phyloP scores from a whole-genome alignment of 345 rosid species.

The Eucalyptus pauciflora region DNA sequence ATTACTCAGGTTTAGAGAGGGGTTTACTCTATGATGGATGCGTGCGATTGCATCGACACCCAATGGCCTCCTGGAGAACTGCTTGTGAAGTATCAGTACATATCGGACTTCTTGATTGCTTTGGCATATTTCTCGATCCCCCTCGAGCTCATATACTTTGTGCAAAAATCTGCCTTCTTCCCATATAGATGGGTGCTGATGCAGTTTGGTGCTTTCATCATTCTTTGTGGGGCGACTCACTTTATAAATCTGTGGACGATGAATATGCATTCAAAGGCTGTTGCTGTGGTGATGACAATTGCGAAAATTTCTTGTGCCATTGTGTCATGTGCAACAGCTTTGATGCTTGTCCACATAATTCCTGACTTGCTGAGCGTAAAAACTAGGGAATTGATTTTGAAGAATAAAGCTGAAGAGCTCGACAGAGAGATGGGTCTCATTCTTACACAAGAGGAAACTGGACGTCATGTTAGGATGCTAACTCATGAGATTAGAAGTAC shows the following conservation, averaged over 20 bases:
- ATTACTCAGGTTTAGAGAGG: background rate
- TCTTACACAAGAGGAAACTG: slow-evolving; percentile 86
- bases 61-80: slow-evolving; percentile 72
- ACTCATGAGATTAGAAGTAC: slow-evolving; percentile 96
- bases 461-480: slow-evolving; percentile 90
- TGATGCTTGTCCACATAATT: slow-evolving; percentile 86
- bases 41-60: slow-evolving; percentile 76
- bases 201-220: slow-evolving; percentile 94
- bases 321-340: slow-evolving; percentile 85
- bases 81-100: slow-evolving; percentile 80
- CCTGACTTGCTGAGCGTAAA: slow-evolving; percentile 81
- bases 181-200: slow-evolving; percentile 95
- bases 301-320: slow-evolving; percentile 78
- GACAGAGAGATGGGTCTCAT: slow-evolving; percentile 89
- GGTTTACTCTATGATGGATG: slow-evolving; percentile 33
- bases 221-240: slow-evolving; percentile 95
- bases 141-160: slow-evolving; percentile 77
- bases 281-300: slow-evolving; percentile 72
- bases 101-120: slow-evolving; percentile 80
- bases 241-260: slow-evolving; percentile 87
- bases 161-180: slow-evolving; percentile 79
- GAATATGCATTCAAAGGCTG: slow-evolving; percentile 64
- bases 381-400: slow-evolving; percentile 69
- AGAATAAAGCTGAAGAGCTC: slow-evolving; percentile 78
- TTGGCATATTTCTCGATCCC: slow-evolving; percentile 94